These are phyloP conservation scores for Pyrenochaeta sp. DNA, from an alignment of 2,329 filamentous ascomycete genomes.

Conservation along the genomic window DNA sequence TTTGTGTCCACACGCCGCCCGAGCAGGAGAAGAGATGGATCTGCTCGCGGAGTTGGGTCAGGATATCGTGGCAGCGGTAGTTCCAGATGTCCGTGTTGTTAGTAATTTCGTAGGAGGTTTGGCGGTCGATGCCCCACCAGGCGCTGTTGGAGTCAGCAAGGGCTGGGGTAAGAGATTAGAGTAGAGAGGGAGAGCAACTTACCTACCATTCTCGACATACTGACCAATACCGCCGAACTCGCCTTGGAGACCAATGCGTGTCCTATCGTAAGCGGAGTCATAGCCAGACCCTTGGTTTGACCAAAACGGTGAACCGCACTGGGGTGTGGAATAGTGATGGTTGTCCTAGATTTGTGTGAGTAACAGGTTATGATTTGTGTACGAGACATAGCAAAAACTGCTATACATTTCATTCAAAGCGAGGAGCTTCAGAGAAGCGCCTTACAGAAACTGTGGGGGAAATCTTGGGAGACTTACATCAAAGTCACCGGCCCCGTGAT, in stretches of 20 bases:
- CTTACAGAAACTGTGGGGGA: too few relatives aligned
- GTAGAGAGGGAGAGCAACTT: too few relatives aligned
- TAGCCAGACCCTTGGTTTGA: constrained; percentile 62
- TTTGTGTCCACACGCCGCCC: constrained; percentile 76
- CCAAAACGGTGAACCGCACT: constrained; percentile 75
- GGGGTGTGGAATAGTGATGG: constrained; percentile 75
- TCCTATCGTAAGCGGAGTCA: constrained; percentile 61
- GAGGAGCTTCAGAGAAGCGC: too few relatives aligned
- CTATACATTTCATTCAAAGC: too few relatives aligned
- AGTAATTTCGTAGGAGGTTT: constrained; percentile 72
- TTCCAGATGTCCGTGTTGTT: constrained; percentile 68
- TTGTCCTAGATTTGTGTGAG: constrained; percentile 61
- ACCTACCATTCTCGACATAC: constrained; percentile 59
- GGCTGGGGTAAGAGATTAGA: too few relatives aligned
- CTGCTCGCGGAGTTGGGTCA: constrained; percentile 59
- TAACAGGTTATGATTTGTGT: not conserved
- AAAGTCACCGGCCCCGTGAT: constrained; percentile 73
- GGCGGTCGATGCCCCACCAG: constrained; percentile 67
- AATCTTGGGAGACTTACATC: constrained; percentile 8
- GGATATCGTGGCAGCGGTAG: constrained; percentile 66
- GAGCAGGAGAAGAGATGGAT: constrained; percentile 68
- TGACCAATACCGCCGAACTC: constrained; percentile 76
- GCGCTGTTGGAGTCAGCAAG: constrained; percentile 53
- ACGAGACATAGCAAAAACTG: constrained; percentile 9
- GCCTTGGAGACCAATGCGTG: constrained; percentile 72